Percentiles rank a stretch among this genome's conserved stretches.
These are phyloP conservation scores for Cryphonectria nitschkei DNA, from an alignment of 2,329 filamentous ascomycete species.

Conservation along the genomic window DNA sequence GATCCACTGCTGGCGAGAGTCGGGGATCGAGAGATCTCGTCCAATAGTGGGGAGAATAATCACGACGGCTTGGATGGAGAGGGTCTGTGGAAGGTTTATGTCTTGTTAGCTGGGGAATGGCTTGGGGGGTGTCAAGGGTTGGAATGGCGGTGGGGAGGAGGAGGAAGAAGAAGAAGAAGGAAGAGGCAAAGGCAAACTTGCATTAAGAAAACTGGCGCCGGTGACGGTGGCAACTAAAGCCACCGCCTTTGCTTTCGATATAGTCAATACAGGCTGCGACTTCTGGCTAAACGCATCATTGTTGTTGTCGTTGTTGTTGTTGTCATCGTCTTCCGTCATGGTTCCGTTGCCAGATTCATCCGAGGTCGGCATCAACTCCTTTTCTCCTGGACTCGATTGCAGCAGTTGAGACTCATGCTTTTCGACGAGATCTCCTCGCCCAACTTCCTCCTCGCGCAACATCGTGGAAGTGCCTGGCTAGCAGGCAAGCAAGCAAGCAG, in stretches of 20 bases:
- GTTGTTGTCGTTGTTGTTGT: neutral
- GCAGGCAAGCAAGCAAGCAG: neutral
- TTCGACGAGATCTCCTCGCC: neutral
- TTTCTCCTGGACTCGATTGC: neutral
- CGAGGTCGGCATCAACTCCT: conserved; percentile 14
- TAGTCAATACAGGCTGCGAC: conserved; percentile 26
- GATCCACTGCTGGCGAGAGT: conserved; percentile 66
- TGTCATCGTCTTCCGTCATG: neutral
- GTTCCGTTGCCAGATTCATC: conserved; percentile 18
- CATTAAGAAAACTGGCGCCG: conserved; percentile 61
- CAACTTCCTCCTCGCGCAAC: neutral
- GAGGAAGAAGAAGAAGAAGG: neutral
- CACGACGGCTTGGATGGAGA: conserved; percentile 62
- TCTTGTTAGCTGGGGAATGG: conserved; percentile 22
- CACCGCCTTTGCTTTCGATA: conserved; percentile 57
- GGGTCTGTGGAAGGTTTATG: conserved; percentile 44
- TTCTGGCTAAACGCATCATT: neutral
- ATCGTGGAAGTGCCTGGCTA: neutral
- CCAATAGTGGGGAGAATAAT: conserved; percentile 68
- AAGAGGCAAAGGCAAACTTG: conserved; percentile 34
- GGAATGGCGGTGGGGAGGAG: neutral
- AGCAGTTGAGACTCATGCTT: neutral
- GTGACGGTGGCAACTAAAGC: conserved; percentile 58
- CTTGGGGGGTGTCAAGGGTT: neutral
- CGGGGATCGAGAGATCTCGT: conserved; percentile 57